Evolutionary conservation across 495 filamentous ascomycete species (phyloP).

Genomic region (Penicillium longicatenatum): DNA sequence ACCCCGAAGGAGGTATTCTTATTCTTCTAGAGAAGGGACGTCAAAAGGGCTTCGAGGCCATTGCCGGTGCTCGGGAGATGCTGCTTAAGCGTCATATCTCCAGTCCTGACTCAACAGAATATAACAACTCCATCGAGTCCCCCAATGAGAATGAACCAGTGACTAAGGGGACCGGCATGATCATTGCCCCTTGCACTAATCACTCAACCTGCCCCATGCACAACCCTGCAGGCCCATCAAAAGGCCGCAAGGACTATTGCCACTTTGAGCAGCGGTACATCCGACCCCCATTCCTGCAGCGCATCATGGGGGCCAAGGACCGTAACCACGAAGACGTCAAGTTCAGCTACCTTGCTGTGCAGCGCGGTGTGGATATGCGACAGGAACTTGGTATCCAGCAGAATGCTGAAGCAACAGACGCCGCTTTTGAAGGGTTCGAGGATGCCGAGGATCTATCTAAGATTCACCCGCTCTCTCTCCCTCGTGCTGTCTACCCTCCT

Average conservation of each 20-base stretch:
- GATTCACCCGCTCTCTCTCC: constrained; percentile 68
- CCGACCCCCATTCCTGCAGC: constrained; percentile 79
- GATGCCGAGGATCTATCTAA: constrained; percentile 22
- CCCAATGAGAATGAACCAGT: constrained; percentile 35
- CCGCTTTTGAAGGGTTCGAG: constrained; percentile 56
- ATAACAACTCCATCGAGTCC: constrained; percentile 42
- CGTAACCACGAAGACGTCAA: constrained; percentile 87
- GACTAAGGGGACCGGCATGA: constrained; percentile 78
- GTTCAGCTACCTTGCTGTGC: constrained; percentile 88
- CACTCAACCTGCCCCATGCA: constrained; percentile 91
- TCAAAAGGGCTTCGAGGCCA: constrained; percentile 87
- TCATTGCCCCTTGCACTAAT: constrained; percentile 94
- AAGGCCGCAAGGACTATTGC: constrained; percentile 84
- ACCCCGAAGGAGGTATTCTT: constrained; percentile 81
- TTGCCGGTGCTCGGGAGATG: constrained; percentile 78
- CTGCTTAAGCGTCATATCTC: constrained; percentile 76
- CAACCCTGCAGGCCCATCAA: constrained; percentile 60
- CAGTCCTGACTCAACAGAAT: constrained; percentile 57
- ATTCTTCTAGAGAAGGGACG: constrained; percentile 90
- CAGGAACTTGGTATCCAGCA: constrained; percentile 42
- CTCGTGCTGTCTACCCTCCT: constrained; percentile 74
- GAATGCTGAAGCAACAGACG: constrained; percentile 45
- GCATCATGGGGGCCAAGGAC: constrained; percentile 66
- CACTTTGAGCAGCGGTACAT: constrained; percentile 89
- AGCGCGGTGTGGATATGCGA: constrained; percentile 65